Base-by-base conservation (phyloP, 345 rosid species). In the Acer campestre region DNA sequence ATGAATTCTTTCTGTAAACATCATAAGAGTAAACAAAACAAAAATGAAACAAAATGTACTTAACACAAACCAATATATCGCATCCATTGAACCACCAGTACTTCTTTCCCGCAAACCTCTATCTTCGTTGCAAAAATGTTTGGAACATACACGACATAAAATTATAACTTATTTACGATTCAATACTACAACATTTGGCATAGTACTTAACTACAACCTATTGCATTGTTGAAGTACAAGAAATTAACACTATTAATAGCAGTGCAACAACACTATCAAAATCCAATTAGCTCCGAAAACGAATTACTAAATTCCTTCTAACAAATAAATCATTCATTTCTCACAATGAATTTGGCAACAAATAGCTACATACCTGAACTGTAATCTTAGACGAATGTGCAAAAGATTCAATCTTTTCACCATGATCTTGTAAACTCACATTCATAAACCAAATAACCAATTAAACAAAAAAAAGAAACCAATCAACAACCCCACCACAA, bases 401-500 rank as follows among this genome's bases (percentile, higher is more conserved):
- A 1, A 84, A 61, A 78, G 83, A 84, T 23, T 76, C 78, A 61
- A 71, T 75, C 46, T 79, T 84, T 46, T 71, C 69, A 77, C 83
- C 82, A 53, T 79, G 84, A 75, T 85, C 91, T 55, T 90, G 95
- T 27, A 96, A 86, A 73, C 88, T 85, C 74, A 84, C 80, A 53
- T 94, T 85, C 97, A 94, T 88, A 70, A 89, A 85, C 90, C 92
- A 91, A 81, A 94, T 90, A 35, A 90, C 88, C 6, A 35, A 35
- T 35, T 35, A 35, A 35, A 35, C 38, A 35, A 61, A 92, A 70
- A 89, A 80, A 91, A 94, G 78, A 90, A 87, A 65, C 77, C 89
- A 65, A 91, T 78, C 86, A 94, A 87, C 86, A 94, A 87, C 6
- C 79, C 88, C 77, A 86, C 76, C 76, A 84, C 73, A 46, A 71